phyloP scores from a whole-genome alignment of 371 early-diverging fungal genomes.

The Mucor irregularis region DNA sequence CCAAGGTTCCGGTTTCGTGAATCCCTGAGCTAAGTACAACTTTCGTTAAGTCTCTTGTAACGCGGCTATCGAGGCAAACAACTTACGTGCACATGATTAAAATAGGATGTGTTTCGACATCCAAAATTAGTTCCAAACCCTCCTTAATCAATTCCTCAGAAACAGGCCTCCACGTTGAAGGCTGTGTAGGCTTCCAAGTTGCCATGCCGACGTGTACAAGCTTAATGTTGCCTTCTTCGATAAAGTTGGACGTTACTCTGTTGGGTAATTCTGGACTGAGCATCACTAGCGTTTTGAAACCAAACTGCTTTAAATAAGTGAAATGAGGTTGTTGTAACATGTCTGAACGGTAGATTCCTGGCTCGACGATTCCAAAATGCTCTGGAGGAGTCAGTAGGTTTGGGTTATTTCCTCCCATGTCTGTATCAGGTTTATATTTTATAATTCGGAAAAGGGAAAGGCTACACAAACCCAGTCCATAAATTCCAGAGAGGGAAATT shows the following conservation, averaged over 20 bases:
- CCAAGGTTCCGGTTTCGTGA: conserved; percentile 74
- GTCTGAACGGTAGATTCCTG: conserved; percentile 84
- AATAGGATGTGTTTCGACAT: conserved; percentile 79
- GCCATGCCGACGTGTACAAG: conserved; percentile 77
- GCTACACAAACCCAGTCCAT: no score
- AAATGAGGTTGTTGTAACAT: conserved; percentile 74
- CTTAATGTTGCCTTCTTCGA: conserved; percentile 78
- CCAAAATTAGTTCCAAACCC: conserved; percentile 81
- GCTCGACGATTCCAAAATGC: conserved; percentile 89
- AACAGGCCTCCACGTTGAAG: conserved; percentile 84
- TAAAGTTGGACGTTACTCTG: conserved; percentile 72
- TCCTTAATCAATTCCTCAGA: conserved; percentile 95
- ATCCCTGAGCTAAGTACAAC: conserved; percentile 68
- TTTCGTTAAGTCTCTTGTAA: no score
- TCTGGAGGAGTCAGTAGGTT: conserved; percentile 76
- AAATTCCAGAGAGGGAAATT: no score
- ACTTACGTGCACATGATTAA: conserved; percentile 89
- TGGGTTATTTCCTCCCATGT: conserved; percentile 10
- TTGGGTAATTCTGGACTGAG: conserved; percentile 88
- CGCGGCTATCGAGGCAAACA: not conserved
- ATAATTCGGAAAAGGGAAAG: not conserved
- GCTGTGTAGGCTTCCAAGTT: conserved; percentile 52
- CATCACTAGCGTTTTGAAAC: conserved; percentile 78
- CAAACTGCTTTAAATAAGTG: conserved; percentile 76
- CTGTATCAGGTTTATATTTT: not conserved